Conservation (phyloP, 495 filamentous ascomycete genomes). For the Tuber melanosporum region DNA sequence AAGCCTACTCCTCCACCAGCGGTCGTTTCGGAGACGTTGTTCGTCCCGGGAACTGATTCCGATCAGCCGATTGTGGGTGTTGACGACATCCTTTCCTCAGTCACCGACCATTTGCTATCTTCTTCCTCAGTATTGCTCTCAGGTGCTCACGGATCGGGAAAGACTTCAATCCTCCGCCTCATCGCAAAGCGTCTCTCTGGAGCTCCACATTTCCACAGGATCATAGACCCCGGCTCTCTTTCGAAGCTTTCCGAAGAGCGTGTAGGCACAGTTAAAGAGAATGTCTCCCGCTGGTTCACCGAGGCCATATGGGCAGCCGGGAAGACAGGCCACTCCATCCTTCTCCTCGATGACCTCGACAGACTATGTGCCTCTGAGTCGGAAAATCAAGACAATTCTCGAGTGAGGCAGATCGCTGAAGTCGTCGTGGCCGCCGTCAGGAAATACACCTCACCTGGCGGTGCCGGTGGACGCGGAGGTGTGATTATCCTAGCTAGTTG, state of each 20-base stretch:
- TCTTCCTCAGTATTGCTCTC: slow-evolving; percentile 83
- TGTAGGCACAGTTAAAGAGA: slow-evolving; percentile 84
- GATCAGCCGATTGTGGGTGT: slow-evolving; percentile 63
- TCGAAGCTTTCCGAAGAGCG: slow-evolving; percentile 68
- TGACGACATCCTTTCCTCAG: slow-evolving; percentile 63
- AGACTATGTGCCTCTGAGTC: slow-evolving; percentile 86
- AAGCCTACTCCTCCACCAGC: slow-evolving; percentile 50
- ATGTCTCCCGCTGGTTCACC: slow-evolving; percentile 73
- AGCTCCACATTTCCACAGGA: slow-evolving; percentile 36
- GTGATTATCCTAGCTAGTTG: slow-evolving; percentile 82
- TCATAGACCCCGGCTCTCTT: slow-evolving; percentile 37
- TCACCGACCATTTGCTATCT: slow-evolving; percentile 66
- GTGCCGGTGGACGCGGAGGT: slow-evolving; percentile 54
- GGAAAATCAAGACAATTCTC: slow-evolving; percentile 83
- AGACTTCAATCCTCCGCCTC: slow-evolving; percentile 64
- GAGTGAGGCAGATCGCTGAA: slow-evolving; percentile 88
- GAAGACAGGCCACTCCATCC: slow-evolving; percentile 69
- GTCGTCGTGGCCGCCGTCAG: slow-evolving; percentile 72
- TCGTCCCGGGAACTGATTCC: slow-evolving; percentile 18
- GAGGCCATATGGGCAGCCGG: slow-evolving; percentile 81
- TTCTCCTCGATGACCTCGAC: slow-evolving; percentile 89
- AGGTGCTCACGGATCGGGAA: slow-evolving; percentile 82
- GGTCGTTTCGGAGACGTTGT: slow-evolving; percentile 46
- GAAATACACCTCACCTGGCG: slow-evolving; percentile 60
- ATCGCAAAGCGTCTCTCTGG: slow-evolving; percentile 37